Evolutionary conservation across 208 protist genomes (phyloP), one percentile per base, ranked within the genome.

Genomic region (Trypanosoma melophagium): DNA sequence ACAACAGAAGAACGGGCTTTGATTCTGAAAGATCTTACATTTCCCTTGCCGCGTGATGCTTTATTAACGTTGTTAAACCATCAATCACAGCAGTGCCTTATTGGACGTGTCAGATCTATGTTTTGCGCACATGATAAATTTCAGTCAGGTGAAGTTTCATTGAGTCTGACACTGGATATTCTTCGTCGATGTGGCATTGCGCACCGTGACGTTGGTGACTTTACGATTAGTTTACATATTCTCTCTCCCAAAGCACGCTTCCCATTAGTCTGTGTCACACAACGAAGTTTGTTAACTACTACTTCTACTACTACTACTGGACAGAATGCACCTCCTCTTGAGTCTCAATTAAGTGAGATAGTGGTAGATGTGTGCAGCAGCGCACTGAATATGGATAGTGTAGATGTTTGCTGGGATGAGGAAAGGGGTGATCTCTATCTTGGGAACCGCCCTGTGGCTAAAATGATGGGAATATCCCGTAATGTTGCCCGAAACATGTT

Each of bases 101-200:
- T 66, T 68, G 73, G 81, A 60, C 31, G 31, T 16, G 66, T 89
- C 17, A 80, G 67, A 25, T 71, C 84, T 24, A 69, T 74, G 17
- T 91, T 92, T 42, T 49, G 84, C n/a, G 69, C 71, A 7, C 80
- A 80, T 56, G 89, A 95, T 68, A 57, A 66, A 24, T 83, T 79
- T 64, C 70, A 71, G 60, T 82, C 75, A 31, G 89, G 86, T 0
- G 86, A 95, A 63, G 69, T 95, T 2, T 51, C 83, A 13, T 49
- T 95, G 17, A 31, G 50, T 3, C 49, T 78, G 4, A 64, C 86
- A n/a, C 67, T 72, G 5, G 70, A 75, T 16, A 22, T 90, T n/a
- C 66, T 95, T 35, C 71, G 57, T 0, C 61, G 69, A 16, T 77
- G 87, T 25, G 86, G 86, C 12, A 58, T 95, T n/a, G 74, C 76